These are phyloP conservation scores for Cladosporium sp. DNA, from an alignment of 2,329 filamentous ascomycete species.

Conservation along the genomic window DNA sequence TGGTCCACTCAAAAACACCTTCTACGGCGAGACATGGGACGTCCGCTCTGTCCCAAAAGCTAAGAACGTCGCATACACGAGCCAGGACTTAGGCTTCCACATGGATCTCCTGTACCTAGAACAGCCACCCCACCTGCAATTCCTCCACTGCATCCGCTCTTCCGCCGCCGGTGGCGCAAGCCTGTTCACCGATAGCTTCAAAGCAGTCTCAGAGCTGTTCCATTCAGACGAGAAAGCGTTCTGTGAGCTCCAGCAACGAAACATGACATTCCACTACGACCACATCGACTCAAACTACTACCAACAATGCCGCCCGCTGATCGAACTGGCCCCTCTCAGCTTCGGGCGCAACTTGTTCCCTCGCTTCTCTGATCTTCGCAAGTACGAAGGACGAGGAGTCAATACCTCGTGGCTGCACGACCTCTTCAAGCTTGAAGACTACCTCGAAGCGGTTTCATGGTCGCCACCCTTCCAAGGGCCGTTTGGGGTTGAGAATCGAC, in stretches of 20 bases:
- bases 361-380: neutral
- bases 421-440: conserved; percentile 16
- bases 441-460: conserved; percentile 32
- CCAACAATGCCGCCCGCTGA: conserved; percentile 24
- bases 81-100: conserved; percentile 76
- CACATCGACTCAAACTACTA: conserved; percentile 46
- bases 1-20: conserved; percentile 75
- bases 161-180: conserved; percentile 76
- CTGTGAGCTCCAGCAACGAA: conserved; percentile 8
- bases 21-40: conserved; percentile 90
- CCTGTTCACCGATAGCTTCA: conserved; percentile 74
- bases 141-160: conserved; percentile 85
- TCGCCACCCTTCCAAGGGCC: conserved; percentile 35
- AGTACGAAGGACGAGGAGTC: neutral
- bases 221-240: conserved; percentile 17
- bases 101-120: conserved; percentile 89
- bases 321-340: conserved; percentile 17
- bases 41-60: conserved; percentile 76
- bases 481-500: neutral
- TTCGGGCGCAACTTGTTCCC: neutral
- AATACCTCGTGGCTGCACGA: neutral
- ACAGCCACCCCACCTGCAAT: conserved; percentile 74
- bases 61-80: conserved; percentile 88
- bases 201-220: conserved; percentile 47
- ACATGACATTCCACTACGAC: conserved; percentile 45